phyloP scores from a whole-genome alignment of 176 grass and related monocot genomes.

The Chloris gayana region DNA sequence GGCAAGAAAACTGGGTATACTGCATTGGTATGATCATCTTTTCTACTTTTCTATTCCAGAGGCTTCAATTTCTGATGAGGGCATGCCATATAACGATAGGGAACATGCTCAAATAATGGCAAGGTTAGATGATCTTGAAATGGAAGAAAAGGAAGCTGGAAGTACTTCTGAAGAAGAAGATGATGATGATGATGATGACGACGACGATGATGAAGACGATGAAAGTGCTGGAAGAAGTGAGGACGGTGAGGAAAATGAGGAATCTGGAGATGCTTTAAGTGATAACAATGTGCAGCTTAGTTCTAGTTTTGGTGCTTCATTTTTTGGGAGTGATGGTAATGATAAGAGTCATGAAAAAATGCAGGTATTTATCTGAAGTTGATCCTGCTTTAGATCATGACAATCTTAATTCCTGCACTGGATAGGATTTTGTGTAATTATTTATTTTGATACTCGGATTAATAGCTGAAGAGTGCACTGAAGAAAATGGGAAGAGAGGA shows the following conservation, averaged over 20 bases:
- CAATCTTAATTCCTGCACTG: constrained; percentile 19
- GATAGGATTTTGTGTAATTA: constrained; percentile 3
- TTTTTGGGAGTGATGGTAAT: constrained; percentile 25
- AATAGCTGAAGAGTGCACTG: constrained; percentile 54
- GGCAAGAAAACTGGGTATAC: constrained; percentile 26
- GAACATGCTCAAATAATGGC: constrained; percentile 75
- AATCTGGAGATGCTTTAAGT: constrained; percentile 24
- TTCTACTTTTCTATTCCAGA: constrained; percentile 37
- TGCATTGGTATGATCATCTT: constrained; percentile 14
- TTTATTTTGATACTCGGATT: constrained; percentile 31
- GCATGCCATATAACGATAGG: constrained; percentile 55
- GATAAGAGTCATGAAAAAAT: constrained; percentile 33
- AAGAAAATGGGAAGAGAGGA: constrained; percentile 40
- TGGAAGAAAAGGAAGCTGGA: constrained; percentile 71
- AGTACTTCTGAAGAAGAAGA: constrained; percentile 51
- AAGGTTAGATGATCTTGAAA: constrained; percentile 78
- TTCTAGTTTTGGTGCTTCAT: constrained; percentile 35
- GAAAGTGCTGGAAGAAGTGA: constrained; percentile 38
- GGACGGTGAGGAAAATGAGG: constrained; percentile 46
- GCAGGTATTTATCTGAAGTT: constrained; percentile 34
- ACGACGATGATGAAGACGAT: constrained; percentile 5
- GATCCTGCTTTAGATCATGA: constrained; percentile 12
- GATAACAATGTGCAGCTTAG: constrained; percentile 11
- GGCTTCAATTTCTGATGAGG: constrained; percentile 38
- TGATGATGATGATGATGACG: constrained; percentile 17